Evolutionary conservation across 495 filamentous ascomycete species (phyloP), one percentile per base, ranked within the genome.

Genomic region (Aspergillus bertholletiae): DNA sequence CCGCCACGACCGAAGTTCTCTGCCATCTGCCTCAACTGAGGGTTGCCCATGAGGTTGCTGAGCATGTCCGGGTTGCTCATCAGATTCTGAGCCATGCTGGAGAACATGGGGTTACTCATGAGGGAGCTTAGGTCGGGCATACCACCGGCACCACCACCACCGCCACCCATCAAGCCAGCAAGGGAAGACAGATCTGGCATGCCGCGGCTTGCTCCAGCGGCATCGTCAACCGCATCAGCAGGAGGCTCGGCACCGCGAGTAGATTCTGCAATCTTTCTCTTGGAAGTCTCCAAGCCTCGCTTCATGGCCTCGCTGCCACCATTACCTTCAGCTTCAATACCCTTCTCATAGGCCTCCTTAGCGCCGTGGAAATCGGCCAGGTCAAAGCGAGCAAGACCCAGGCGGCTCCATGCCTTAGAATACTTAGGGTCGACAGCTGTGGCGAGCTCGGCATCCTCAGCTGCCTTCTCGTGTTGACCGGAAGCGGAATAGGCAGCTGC

Each of bases 31-130:
- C 88, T 78, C 56, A 97, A 67, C 49, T 83, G 80, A n/a, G 93
- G 93, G 74, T 97, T 96, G 77, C 78, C 91, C 92, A 97, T 96
- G 51, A 97, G 67, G 62, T 89, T 90, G 66, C 80, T 80, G 79
- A 98, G 83, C 80, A 88, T 83, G 6, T 95, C 86, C 12, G 94
- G 94, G 72, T 98, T 97, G 69, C 83, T 88, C 93, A 97, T 97
- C 39, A 98, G 68, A 66, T 90, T 96, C 79, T 96, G 90, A 22
- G 94, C 94, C 90, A 97, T 96, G 75, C 77, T 87, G 39, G 90
- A 77, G 69, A 98, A 92, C 94, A 97, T 97, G 39, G 94, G 94
- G 77, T 98, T 97, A 73, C 73, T 90, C 94, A 98, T 97, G 65
- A 98, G 83, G 51, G 76, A 79, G 53, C 80, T 70, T 32, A 98